These are phyloP conservation scores for Castanea sativa DNA, from an alignment of 306 rosid genomes.

Conservation along the genomic window DNA sequence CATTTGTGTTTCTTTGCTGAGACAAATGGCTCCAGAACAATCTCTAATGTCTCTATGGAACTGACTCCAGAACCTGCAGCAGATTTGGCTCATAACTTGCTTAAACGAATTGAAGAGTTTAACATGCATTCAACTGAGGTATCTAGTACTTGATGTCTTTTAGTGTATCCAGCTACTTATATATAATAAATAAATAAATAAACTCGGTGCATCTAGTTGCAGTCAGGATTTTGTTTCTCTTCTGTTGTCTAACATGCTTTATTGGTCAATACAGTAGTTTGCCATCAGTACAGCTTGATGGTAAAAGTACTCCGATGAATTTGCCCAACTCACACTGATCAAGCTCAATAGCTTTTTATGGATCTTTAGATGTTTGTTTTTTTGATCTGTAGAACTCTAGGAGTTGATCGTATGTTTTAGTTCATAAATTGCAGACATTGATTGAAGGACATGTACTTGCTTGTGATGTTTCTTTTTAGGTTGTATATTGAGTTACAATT, in stretches of 20 bases:
- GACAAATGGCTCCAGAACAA: conserved; percentile 93
- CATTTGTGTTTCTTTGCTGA: conserved; percentile 75
- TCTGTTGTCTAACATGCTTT: too few relatives aligned
- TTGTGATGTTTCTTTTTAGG: conserved; percentile 2
- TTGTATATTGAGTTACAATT: neutral
- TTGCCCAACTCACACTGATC: too few relatives aligned
- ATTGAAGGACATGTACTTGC: neutral
- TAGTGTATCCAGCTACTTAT: neutral
- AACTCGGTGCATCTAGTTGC: neutral
- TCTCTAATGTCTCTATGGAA: conserved; percentile 82
- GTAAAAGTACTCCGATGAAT: too few relatives aligned
- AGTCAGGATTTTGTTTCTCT: conserved; percentile 6
- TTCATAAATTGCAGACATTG: too few relatives aligned
- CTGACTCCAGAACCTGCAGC: conserved; percentile 79
- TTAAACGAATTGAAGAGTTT: conserved; percentile 63
- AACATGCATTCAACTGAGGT: conserved; percentile 95
- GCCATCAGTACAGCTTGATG: too few relatives aligned
- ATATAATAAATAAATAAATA: too few relatives aligned
- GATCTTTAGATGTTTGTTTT: neutral
- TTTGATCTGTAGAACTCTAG: too few relatives aligned
- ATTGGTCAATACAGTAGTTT: too few relatives aligned
- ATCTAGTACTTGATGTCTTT: conserved; percentile 17
- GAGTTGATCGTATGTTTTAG: neutral
- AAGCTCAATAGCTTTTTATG: neutral
- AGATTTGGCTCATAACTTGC: conserved; percentile 76